These are phyloP conservation scores for Populus simonii DNA, from an alignment of 345 rosid species.

Conservation along the genomic window DNA sequence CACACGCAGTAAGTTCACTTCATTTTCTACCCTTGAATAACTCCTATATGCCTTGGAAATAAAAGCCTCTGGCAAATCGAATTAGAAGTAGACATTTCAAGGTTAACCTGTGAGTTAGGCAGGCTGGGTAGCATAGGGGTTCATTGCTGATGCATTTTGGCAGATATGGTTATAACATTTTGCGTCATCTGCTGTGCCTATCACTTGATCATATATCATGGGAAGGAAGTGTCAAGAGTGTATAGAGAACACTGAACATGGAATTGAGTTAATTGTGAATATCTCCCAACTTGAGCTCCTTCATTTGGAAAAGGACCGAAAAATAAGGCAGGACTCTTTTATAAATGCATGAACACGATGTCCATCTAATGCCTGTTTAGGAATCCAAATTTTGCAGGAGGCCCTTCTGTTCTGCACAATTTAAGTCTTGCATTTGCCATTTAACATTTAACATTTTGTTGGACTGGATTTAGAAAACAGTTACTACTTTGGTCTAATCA, in stretches of 20 bases:
- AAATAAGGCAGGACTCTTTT: not conserved
- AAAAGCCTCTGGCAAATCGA: not conserved
- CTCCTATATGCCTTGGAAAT: not conserved
- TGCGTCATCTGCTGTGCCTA: not conserved
- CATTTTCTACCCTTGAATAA: not conserved
- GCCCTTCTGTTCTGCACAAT: not conserved
- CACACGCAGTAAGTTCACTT: conserved; percentile 18
- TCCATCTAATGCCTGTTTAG: not conserved
- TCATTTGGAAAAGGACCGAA: not conserved
- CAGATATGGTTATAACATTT: not conserved
- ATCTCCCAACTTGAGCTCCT: not conserved
- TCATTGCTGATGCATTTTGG: not conserved
- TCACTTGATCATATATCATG: not conserved
- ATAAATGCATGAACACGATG: not conserved
- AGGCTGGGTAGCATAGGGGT: not conserved
- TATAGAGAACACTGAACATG: not conserved
- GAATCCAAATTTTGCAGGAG: not conserved
- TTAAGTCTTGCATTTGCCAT: not conserved
- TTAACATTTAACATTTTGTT: not conserved
- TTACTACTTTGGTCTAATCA: not conserved
- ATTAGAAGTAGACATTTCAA: not conserved
- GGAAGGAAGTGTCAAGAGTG: not conserved
- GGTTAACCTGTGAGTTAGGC: not conserved
- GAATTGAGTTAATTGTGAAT: not conserved
- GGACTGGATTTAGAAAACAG: not conserved